Evolutionary conservation across 768 basidiomycete genomes (phyloP).

Genomic region (Terana coerulea): DNA sequence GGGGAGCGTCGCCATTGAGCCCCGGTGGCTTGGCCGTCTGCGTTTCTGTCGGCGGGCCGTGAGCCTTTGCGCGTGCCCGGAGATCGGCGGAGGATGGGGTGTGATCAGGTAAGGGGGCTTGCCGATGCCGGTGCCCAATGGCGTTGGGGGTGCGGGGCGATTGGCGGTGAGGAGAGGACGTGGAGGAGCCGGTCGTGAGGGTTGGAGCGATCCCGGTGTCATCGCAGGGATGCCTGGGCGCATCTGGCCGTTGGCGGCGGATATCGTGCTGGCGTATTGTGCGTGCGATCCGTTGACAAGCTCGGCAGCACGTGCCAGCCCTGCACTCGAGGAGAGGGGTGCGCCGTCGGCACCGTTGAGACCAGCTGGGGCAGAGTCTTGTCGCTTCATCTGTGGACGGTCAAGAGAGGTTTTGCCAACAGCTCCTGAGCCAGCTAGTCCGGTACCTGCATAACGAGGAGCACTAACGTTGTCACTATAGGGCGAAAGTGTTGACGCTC

Average conservation of each 20-base stretch:
- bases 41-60: slow-evolving; percentile 39
- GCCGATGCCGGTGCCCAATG: slow-evolving; percentile 27
- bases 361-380: slow-evolving; percentile 41
- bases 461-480: slow-evolving; percentile 39
- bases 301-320: slow-evolving; percentile 52
- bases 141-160: slow-evolving; percentile 50
- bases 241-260: slow-evolving; percentile 19
- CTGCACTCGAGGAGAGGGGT: slow-evolving; percentile 37
- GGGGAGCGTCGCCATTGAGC: slow-evolving; percentile 31
- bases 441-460: slow-evolving; percentile 90
- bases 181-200: slow-evolving; percentile 65
- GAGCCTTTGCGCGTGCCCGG: slow-evolving; percentile 58
- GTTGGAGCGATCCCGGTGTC: slow-evolving; percentile 40
- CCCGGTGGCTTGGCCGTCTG: slow-evolving; percentile 31
- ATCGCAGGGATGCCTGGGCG: slow-evolving; percentile 15
- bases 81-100: slow-evolving; percentile 65
- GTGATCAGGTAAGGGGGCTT: slow-evolving; percentile 40
- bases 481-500: slow-evolving; percentile 26
- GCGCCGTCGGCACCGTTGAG: slow-evolving; percentile 30
- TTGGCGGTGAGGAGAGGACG: slow-evolving; percentile 58
- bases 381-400: slow-evolving; percentile 39
- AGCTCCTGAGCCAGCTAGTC: slow-evolving; percentile 67
- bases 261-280: slow-evolving; percentile 40
- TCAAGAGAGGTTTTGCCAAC: slow-evolving; percentile 38
- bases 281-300: slow-evolving; percentile 53